Evolutionary conservation across 192 early-diverging fungal genomes (phyloP).

Genomic region (Podila minutissima): DNA sequence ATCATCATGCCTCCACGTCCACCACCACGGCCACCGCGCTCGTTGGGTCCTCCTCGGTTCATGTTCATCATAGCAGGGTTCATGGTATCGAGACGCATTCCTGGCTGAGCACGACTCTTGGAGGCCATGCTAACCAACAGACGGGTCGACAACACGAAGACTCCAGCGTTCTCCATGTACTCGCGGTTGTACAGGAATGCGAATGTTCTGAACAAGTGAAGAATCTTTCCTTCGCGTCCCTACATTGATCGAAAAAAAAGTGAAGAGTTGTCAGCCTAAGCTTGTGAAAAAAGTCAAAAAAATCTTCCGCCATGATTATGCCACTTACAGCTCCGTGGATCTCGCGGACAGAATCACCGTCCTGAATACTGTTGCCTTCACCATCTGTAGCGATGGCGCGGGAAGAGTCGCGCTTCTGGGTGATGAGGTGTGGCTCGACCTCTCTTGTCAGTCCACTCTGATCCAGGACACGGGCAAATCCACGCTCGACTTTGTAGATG

Average conservation of each 20-base stretch:
- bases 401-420: constrained; percentile 72
- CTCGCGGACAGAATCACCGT: constrained; percentile 82
- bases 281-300: neutral
- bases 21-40: constrained; percentile 59
- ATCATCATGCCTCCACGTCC: constrained; percentile 51
- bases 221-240: constrained; percentile 72
- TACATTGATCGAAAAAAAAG: constrained; percentile 1
- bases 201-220: constrained; percentile 86
- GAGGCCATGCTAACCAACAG: constrained; percentile 68
- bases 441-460: constrained; percentile 74
- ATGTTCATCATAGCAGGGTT: constrained; percentile 53
- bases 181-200: constrained; percentile 86
- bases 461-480: constrained; percentile 80
- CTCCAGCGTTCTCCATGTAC: constrained; percentile 73
- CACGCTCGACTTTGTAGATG: constrained; percentile 82
- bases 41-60: constrained; percentile 44
- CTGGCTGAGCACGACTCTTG: constrained; percentile 50
- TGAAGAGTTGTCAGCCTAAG: neutral
- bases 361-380: constrained; percentile 63
- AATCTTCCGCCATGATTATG: neutral
- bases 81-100: constrained; percentile 52
- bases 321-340: constrained; percentile 63
- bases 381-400: constrained; percentile 58
- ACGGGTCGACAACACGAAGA: constrained; percentile 78
- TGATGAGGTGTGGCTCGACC: constrained; percentile 75